These are phyloP conservation scores for Morella rubra DNA, from an alignment of 306 rosid genomes.

Conservation along the genomic window DNA sequence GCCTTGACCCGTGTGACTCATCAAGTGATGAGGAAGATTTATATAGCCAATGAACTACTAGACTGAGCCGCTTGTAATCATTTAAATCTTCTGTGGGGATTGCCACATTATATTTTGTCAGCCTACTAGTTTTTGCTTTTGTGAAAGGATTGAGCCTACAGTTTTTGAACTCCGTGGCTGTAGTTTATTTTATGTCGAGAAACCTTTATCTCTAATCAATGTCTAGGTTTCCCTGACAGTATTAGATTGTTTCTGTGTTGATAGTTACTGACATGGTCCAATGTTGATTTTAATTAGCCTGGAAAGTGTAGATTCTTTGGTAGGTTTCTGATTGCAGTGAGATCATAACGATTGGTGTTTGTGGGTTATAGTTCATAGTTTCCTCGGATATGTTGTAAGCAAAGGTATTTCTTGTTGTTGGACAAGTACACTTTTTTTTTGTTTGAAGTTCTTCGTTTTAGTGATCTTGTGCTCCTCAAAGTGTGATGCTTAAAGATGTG, in stretches of 20 bases:
- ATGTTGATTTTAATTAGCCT: background rate
- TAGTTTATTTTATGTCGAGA: background rate
- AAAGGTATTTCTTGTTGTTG: background rate
- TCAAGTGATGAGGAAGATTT: slow-evolving; percentile 44
- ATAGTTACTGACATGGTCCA: background rate
- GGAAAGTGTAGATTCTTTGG: background rate
- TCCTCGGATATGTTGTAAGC: background rate
- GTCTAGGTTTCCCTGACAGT: slow-evolving; percentile 1
- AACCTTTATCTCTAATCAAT: slow-evolving; percentile 1
- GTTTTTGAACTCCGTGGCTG: slow-evolving; percentile 11
- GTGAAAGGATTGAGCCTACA: slow-evolving; percentile 14
- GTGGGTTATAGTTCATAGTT: background rate
- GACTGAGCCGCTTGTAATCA: slow-evolving; percentile 17
- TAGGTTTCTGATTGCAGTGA: background rate
- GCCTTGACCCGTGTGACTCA: slow-evolving; percentile 28
- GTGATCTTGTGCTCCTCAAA: slow-evolving; percentile 1
- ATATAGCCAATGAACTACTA: slow-evolving; percentile 27
- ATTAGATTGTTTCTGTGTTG: background rate
- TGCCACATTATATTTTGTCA: slow-evolving; percentile 19
- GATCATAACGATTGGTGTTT: background rate
- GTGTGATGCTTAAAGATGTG: background rate
- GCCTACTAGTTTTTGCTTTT: slow-evolving; percentile 7
- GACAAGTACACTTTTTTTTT: background rate
- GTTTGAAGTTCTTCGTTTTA: background rate
- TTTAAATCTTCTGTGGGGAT: background rate